Base-by-base conservation (phyloP, 108 stramenopile species). In the Fragilaria crotonensis region DNA sequence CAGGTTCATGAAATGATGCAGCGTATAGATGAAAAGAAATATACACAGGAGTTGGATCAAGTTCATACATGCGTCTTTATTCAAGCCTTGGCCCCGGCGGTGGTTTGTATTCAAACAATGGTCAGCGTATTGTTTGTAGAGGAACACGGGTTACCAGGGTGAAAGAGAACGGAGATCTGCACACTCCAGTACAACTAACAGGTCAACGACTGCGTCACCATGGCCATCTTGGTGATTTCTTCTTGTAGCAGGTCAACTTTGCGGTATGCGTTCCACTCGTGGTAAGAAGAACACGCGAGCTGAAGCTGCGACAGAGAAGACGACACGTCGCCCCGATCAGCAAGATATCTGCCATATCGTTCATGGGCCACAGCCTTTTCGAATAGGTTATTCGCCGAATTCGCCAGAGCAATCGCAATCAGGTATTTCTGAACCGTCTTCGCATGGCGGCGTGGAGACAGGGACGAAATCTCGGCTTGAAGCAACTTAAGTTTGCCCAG, bases 1-100 rank as follows among this genome's bases (percentile, higher is more conserved):
- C 36, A 68, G 33, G 47, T 71, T 5, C 33, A 44, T 4, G 25
- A 36, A 36, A 49, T 41, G 17, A 54, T 62, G 28, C 25, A 52
- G 3, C n/a, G n/a, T n/a, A n/a, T n/a, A n/a, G n/a, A n/a, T n/a
- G n/a, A n/a, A n/a, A n/a, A n/a, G n/a, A n/a, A n/a, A n/a, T n/a
- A n/a, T n/a, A n/a, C n/a, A n/a, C n/a, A 30, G 5, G 76, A 74
- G 45, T 64, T 80, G 9, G 60, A 60, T 32, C 68, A 71, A 30
- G 71, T 80, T 53, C 52, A 80, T 22, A 74, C 80, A 28, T 80
- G 72, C 52, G 80, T 75, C 73, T 54, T 75, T 33, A 54, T 64
- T 19, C 60, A 54, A 25, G 69, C 67, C 17, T 65, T 85, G 52
- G 68, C 80, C 25, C 84, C 84, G 19, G 68, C 77, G 1, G 80